These are phyloP conservation scores for Babesia sp. DNA, from an alignment of 169 alveolate genomes.

Conservation along the genomic window DNA sequence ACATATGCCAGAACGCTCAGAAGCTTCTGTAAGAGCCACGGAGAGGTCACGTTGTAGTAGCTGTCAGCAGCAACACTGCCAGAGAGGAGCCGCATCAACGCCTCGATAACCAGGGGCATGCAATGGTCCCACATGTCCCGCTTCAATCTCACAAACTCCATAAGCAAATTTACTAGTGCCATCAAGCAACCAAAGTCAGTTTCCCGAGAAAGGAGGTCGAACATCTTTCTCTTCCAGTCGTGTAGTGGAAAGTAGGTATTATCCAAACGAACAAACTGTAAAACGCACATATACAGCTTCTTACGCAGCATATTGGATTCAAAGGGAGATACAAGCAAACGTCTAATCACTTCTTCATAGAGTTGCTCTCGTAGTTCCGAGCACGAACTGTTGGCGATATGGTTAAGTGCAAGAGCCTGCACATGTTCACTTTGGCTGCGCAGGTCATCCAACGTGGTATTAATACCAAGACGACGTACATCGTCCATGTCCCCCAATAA, in stretches of 20 bases:
- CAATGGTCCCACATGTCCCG: constrained; percentile 44
- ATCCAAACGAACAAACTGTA: constrained; percentile 68
- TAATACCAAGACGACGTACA: constrained; percentile 68
- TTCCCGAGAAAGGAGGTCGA: constrained; percentile 53
- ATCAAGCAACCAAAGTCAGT: constrained; percentile 36
- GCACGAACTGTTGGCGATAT: constrained; percentile 78
- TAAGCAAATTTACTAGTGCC: constrained; percentile 23
- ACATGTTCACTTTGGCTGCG: constrained; percentile 67
- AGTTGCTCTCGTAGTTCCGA: constrained; percentile 75
- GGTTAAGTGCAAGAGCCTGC: constrained; percentile 81
- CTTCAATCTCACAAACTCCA: constrained; percentile 17
- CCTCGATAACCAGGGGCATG: constrained; percentile 20
- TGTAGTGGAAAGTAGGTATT: constrained; percentile 39
- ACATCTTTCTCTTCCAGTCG: constrained; percentile 64
- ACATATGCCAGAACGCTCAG: constrained; percentile 24
- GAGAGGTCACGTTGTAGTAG: constrained; percentile 44
- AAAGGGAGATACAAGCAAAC: constrained; percentile 57
- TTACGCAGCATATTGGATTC: constrained; percentile 72
- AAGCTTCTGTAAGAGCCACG: constrained; percentile 57
- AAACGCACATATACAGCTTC: constrained; percentile 78
- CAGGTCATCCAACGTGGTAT: constrained; percentile 68
- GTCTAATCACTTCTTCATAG: constrained; percentile 72
- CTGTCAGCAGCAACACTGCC: constrained; percentile 28
- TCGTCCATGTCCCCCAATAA: constrained; percentile 82
- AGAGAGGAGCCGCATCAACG: constrained; percentile 23